phyloP scores from a whole-genome alignment of 2,329 filamentous ascomycete genomes.

The Chaetomium sp. region DNA sequence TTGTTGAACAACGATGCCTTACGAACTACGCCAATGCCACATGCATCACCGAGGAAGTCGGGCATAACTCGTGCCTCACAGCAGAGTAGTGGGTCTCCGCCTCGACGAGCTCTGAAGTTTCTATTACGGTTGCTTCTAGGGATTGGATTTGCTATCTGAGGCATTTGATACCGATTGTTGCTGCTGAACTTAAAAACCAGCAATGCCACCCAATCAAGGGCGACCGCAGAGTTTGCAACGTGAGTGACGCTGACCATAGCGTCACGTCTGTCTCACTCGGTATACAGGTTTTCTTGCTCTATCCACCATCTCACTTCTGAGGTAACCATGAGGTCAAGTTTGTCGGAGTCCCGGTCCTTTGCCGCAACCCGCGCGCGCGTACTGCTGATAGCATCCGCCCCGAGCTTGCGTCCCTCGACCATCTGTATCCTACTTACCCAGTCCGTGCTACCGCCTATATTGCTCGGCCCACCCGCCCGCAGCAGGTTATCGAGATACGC shows the following conservation, averaged over 20 bases:
- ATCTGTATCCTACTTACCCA: conserved; percentile 66
- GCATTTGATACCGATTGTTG: not conserved
- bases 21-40: not conserved
- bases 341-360: conserved; percentile 48
- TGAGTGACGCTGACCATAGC: not conserved
- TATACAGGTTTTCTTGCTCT: conserved; percentile 58
- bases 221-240: not conserved
- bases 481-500: conserved; percentile 56
- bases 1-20: not conserved
- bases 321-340: conserved; percentile 58
- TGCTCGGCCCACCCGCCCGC: conserved; percentile 49
- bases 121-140: not conserved
- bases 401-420: conserved; percentile 51
- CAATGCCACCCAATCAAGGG: not conserved
- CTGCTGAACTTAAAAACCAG: not conserved
- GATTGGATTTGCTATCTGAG: not conserved
- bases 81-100: not conserved
- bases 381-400: conserved; percentile 53
- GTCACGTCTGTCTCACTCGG: conserved; percentile 20
- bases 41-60: not conserved
- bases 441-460: conserved; percentile 54
- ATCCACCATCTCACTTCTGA: conserved; percentile 61
- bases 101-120: not conserved
- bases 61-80: no score
- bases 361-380: conserved; percentile 65